A percentile compares a stretch with the other conserved stretches of the same genome.
phyloP scores from a whole-genome alignment of 192 early-diverging fungal species.

The Chytriomyces sp. region DNA sequence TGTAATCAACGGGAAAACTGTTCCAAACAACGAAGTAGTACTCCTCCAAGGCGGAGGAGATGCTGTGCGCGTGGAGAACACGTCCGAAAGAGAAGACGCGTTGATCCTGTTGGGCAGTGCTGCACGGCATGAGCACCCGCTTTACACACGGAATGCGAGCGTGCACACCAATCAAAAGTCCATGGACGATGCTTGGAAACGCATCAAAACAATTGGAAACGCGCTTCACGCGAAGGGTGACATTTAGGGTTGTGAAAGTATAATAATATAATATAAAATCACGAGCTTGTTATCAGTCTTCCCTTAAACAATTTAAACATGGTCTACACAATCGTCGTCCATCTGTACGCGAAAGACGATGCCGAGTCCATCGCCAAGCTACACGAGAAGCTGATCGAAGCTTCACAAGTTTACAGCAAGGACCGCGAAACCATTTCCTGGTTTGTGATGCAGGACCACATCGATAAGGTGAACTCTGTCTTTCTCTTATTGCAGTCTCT shows the following conservation, averaged over 20 bases:
- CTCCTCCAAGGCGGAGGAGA: not conserved
- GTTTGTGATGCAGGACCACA: conserved; percentile 43
- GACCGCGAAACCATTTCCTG: conserved; percentile 39
- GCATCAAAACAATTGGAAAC: not conserved
- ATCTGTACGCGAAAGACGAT: conserved; percentile 40
- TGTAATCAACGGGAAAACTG: not conserved
- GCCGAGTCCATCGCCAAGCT: conserved; percentile 28
- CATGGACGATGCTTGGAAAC: not conserved
- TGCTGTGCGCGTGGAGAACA: not conserved
- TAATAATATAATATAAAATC: no score
- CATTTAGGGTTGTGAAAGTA: no score
- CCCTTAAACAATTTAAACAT: not conserved
- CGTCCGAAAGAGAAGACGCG: not conserved
- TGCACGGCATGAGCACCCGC: not conserved
- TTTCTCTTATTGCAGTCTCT: no score
- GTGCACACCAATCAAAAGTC: not conserved
- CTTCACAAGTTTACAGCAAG: conserved; percentile 32
- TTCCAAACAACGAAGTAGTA: not conserved
- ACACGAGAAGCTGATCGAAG: conserved; percentile 32
- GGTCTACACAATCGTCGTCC: conserved; percentile 39
- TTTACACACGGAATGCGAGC: not conserved
- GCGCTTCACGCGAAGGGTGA: not conserved
- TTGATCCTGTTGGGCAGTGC: not conserved
- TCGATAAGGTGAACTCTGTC: not conserved
- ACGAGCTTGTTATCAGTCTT: not conserved